These are phyloP conservation scores for Psidium friedrichsthalianum DNA, from an alignment of 345 rosid species.

Conservation along the genomic window DNA sequence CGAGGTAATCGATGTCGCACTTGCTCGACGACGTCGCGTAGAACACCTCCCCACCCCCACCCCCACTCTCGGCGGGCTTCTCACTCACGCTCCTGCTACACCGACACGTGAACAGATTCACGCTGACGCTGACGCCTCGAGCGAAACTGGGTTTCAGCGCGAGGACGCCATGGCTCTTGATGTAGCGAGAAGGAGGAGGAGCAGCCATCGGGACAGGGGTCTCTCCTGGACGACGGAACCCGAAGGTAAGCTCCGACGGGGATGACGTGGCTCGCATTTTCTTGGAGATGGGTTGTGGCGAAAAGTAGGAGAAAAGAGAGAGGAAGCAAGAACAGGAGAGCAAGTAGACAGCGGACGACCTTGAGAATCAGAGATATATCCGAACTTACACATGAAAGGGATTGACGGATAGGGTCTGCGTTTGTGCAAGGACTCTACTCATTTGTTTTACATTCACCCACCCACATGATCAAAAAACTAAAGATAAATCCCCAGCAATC, in stretches of 20 bases:
- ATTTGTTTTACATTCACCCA: too few relatives aligned
- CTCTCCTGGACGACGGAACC: background rate
- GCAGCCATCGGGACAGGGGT: slow-evolving; percentile 5
- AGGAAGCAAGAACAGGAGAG: too few relatives aligned
- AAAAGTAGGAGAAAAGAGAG: background rate
- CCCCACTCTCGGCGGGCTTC: slow-evolving; percentile 2
- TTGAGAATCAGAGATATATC: too few relatives aligned
- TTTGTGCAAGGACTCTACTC: too few relatives aligned
- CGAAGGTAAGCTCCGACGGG: background rate
- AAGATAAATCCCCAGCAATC: too few relatives aligned
- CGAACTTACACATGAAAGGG: too few relatives aligned
- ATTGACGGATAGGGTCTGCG: too few relatives aligned
- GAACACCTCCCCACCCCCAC: slow-evolving; percentile 39
- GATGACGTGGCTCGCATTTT: background rate
- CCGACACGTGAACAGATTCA: background rate
- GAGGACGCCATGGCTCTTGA: background rate
- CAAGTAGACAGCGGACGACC: too few relatives aligned
- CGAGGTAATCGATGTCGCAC: slow-evolving; percentile 77
- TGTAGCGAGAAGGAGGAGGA: background rate
- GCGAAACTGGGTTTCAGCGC: background rate
- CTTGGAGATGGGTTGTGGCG: background rate
- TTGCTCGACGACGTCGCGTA: slow-evolving; percentile 57
- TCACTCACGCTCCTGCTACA: background rate
- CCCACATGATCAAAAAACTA: too few relatives aligned
- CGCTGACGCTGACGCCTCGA: background rate